Conservation (phyloP, 2,329 filamentous ascomycete species). For the Aspergillus floridensis region DNA sequence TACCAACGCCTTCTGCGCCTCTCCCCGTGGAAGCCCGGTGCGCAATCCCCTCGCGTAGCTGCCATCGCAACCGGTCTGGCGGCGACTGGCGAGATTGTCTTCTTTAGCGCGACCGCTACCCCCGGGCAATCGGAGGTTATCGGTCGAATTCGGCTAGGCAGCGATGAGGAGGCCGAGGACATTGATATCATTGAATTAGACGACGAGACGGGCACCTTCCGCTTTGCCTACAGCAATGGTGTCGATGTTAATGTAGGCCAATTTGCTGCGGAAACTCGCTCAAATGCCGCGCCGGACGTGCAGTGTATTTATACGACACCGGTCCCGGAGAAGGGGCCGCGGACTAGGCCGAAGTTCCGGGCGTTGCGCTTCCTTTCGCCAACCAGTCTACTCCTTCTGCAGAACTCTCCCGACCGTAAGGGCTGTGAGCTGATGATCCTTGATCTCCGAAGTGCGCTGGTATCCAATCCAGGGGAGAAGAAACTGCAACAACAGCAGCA, state of each 20-base stretch:
- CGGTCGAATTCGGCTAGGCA: constrained; percentile 51
- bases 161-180: constrained; percentile 52
- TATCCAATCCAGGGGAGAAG: constrained; percentile 9
- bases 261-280: constrained; percentile 52
- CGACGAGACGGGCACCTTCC: constrained; percentile 50
- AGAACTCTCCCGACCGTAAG: constrained; percentile 53
- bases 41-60: constrained; percentile 63
- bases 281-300: constrained; percentile 38
- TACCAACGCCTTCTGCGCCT: constrained; percentile 60
- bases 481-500: background rate
- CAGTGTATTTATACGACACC: constrained; percentile 42
- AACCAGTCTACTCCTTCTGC: constrained; percentile 53
- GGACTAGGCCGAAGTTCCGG: constrained; percentile 52
- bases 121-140: constrained; percentile 54
- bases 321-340: constrained; percentile 31
- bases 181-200: constrained; percentile 40
- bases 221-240: constrained; percentile 75
- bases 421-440: constrained; percentile 57
- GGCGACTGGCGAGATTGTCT: constrained; percentile 70
- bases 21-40: constrained; percentile 51
- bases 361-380: constrained; percentile 57
- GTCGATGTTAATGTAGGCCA: constrained; percentile 69
- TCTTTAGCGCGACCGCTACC: constrained; percentile 68
- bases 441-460: constrained; percentile 19
- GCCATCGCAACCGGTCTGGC: constrained; percentile 77